These are phyloP conservation scores for Aspergillus pseudonomiae DNA, from an alignment of 2,329 filamentous ascomycete species.

Conservation along the genomic window DNA sequence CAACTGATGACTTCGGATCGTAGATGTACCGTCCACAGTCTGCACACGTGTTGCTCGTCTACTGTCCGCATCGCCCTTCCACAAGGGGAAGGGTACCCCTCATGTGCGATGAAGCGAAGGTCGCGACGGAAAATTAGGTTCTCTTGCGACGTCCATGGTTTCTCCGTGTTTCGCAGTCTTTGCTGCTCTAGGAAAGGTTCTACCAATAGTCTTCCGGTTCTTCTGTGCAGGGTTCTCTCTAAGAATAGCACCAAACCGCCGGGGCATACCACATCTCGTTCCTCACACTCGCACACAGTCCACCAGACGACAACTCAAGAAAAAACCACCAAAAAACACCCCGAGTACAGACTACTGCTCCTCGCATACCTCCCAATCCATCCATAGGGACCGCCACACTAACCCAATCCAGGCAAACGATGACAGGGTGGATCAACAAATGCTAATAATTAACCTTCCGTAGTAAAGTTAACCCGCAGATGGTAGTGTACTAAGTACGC, in stretches of 20 bases:
- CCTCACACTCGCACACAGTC: not conserved
- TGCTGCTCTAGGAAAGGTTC: not conserved
- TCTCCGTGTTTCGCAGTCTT: not conserved
- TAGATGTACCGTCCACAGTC: not conserved
- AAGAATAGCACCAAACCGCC: not conserved
- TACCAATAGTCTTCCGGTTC: not conserved
- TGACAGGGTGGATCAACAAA: not conserved
- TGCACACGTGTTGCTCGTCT: not conserved
- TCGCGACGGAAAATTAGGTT: not conserved
- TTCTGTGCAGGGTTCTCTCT: not conserved
- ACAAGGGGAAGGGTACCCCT: not conserved
- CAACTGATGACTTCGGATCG: conserved; percentile 9
- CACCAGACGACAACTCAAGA: not conserved
- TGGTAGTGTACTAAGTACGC: not conserved
- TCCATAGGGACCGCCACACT: not conserved
- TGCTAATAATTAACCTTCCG: conserved; percentile 15
- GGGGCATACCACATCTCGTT: not conserved
- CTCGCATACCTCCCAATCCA: not conserved
- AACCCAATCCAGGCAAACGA: conserved; percentile 1
- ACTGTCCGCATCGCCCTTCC: not conserved
- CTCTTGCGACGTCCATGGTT: not conserved
- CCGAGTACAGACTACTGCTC: not conserved
- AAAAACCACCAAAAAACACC: not conserved
- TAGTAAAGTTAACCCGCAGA: conserved; percentile 13
- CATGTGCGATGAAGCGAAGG: not conserved